Percentiles rank a stretch among this genome's conserved stretches.
These are phyloP conservation scores for Fusarium solani-melongenae DNA, from an alignment of 2,329 filamentous ascomycete species.

Conservation along the genomic window DNA sequence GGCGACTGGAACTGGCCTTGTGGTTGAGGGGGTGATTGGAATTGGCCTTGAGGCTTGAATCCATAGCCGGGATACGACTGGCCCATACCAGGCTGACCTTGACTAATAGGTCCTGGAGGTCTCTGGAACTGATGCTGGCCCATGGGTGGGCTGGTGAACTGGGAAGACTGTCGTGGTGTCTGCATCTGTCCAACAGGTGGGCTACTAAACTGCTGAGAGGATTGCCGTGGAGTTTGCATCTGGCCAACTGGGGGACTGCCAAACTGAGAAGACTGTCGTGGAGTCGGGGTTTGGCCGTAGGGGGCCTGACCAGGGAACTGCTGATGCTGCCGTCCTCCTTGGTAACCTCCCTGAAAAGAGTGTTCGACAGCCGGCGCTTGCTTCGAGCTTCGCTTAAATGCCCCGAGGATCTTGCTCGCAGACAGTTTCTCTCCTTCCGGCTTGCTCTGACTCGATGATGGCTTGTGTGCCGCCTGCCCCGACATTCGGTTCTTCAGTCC, in stretches of 20 bases:
- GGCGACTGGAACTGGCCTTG: conserved; percentile 29
- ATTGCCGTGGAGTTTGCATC: conserved; percentile 17
- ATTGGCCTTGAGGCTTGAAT: conserved; percentile 25
- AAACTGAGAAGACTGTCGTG: conserved; percentile 21
- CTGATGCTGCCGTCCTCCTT: conserved; percentile 20
- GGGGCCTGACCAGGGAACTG: conserved; percentile 15
- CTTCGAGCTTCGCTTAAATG: conserved; percentile 49
- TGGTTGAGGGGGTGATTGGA: conserved; percentile 16
- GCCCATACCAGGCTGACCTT: conserved; percentile 10
- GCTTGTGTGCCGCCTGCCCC: conserved; percentile 42
- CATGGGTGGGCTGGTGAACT: conserved; percentile 28
- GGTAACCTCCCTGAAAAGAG: conserved; percentile 5
- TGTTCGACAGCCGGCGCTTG: conserved; percentile 30
- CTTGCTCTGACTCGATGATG: conserved; percentile 29
- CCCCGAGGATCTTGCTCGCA: conserved; percentile 45
- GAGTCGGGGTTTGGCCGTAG: conserved; percentile 11
- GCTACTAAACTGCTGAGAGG: conserved; percentile 23
- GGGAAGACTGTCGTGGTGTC: conserved; percentile 29
- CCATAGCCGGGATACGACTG: conserved; percentile 15
- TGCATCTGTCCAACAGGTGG: conserved; percentile 26
- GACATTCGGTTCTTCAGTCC: conserved; percentile 48
- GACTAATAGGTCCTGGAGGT: conserved; percentile 4
- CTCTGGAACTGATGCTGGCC: conserved; percentile 29
- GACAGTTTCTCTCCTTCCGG: conserved; percentile 37
- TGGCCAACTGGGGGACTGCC: conserved; percentile 26